These are phyloP conservation scores for Malus orientalis DNA, from an alignment of 306 rosid species.

Conservation along the genomic window DNA sequence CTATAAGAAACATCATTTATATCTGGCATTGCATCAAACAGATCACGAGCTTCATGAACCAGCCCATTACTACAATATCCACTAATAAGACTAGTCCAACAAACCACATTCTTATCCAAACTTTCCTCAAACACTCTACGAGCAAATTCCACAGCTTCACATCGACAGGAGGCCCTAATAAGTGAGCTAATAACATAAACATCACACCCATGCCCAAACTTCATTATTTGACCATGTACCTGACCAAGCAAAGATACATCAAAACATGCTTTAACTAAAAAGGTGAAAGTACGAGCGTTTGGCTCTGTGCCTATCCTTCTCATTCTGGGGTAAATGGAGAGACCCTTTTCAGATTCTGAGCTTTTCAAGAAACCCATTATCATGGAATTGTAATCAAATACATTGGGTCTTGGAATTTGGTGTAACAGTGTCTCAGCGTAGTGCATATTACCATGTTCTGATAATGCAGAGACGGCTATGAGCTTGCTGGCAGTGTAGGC, in stretches of 20 bases:
- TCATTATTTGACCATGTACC: conserved; percentile 6
- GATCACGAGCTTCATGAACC: conserved; percentile 2
- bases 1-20: conserved; percentile 20
- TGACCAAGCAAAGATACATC: conserved; percentile 1
- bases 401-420: conserved; percentile 5
- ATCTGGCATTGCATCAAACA: conserved; percentile 16
- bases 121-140: conserved; percentile 12
- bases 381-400: conserved; percentile 19
- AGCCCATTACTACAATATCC: conserved; percentile 15
- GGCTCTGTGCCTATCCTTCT: conserved; percentile 5
- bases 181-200: conserved; percentile 13
- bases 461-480: conserved; percentile 10
- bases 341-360: conserved; percentile 1
- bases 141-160: conserved; percentile 6
- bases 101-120: conserved; percentile 10
- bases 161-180: background rate
- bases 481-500: conserved; percentile 18
- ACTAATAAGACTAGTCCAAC: conserved; percentile 18
- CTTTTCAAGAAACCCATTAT: conserved; percentile 4
- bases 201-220: conserved; percentile 18
- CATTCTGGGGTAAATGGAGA: conserved; percentile 19
- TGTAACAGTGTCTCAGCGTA: conserved; percentile 4
- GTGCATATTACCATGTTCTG: background rate
- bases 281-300: conserved; percentile 15
- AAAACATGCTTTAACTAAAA: conserved; percentile 5